Evolutionary conservation across 1,284 basidiomycete species (phyloP), one percentile per base, ranked within the genome.

Genomic region (Leccinum subrobustum): DNA sequence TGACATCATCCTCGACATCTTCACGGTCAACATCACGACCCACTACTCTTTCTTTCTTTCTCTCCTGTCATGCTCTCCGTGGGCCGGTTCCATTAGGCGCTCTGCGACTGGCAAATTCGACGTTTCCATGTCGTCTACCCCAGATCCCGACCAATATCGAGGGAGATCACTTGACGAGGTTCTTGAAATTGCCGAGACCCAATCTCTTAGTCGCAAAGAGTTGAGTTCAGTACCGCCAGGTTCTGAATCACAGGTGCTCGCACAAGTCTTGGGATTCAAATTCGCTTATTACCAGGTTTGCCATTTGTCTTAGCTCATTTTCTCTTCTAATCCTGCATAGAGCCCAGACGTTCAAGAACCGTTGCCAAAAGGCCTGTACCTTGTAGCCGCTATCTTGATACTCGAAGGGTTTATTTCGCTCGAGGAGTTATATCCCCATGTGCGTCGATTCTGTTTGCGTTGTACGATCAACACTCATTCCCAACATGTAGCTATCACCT

Each of bases 181-280:
- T 14, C 72, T 93, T 57, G 66, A 70, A 33, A 72, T 85, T 48
- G 84, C 84, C 1, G 86, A 88, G 64, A 57, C 57, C 1, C 44
- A 54, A 9, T 63, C 68, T 42, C 54, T 62, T 27, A 16, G 50
- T 25, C 18, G 31, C 35, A 62, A 60, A 25, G 58, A 56, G 31
- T 59, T 69, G 64, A 54, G 66, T 64, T 39, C 63, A 62, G 56
- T 57, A 48, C 31, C 68, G 60, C 52, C 66, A 57, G 56, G 60
- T 63, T 18, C 65, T 58, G 75, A 82, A 64, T 73, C 90, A 67
- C 76, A 87, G 53, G 89, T 95, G 14, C 79, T 96, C 63, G 91
- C 93, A 8, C 94, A 98, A 75, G 89, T 98, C 1, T 79, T 99
- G 12, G 96, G 96, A 20, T 98, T 98, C 83, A 98, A 99, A 73